These are phyloP conservation scores for Biscogniauxia mediterranea DNA, from an alignment of 2,329 filamentous ascomycete species.

Conservation along the genomic window DNA sequence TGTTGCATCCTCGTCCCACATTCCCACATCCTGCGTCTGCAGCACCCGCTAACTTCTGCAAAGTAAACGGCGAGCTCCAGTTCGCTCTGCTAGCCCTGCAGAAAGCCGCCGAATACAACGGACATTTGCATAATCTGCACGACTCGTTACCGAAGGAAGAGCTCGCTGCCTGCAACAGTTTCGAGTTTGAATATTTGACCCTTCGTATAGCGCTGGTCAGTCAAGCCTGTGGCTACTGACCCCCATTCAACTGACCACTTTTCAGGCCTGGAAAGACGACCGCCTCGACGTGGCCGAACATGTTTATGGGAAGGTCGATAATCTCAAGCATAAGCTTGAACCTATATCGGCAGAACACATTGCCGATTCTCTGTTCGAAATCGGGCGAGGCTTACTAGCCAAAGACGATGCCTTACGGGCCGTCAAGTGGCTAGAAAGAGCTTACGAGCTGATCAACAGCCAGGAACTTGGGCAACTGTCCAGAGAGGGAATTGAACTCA, in stretches of 20 bases:
- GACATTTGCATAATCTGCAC: conserved; percentile 34
- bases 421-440: conserved; percentile 70
- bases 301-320: conserved; percentile 63
- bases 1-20: conserved; percentile 29
- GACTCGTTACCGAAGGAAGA: conserved; percentile 31
- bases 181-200: conserved; percentile 63
- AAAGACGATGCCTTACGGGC: conserved; percentile 55
- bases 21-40: conserved; percentile 1
- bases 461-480: conserved; percentile 57
- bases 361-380: conserved; percentile 67
- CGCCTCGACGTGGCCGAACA: conserved; percentile 75
- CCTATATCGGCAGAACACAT: conserved; percentile 56
- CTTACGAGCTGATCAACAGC: conserved; percentile 56
- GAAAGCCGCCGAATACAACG: conserved; percentile 58
- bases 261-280: conserved; percentile 70
- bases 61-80: conserved; percentile 53
- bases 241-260: conserved; percentile 11
- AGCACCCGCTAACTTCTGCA: conserved; percentile 15
- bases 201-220: conserved; percentile 66
- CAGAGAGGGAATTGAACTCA: conserved; percentile 60
- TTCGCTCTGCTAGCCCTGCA: conserved; percentile 62
- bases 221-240: conserved; percentile 10
- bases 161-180: conserved; percentile 29
- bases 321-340: conserved; percentile 41
- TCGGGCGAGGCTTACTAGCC: conserved; percentile 60